These are phyloP conservation scores for Xerocomellus amylosporus DNA, from an alignment of 768 basidiomycete genomes.

Conservation along the genomic window DNA sequence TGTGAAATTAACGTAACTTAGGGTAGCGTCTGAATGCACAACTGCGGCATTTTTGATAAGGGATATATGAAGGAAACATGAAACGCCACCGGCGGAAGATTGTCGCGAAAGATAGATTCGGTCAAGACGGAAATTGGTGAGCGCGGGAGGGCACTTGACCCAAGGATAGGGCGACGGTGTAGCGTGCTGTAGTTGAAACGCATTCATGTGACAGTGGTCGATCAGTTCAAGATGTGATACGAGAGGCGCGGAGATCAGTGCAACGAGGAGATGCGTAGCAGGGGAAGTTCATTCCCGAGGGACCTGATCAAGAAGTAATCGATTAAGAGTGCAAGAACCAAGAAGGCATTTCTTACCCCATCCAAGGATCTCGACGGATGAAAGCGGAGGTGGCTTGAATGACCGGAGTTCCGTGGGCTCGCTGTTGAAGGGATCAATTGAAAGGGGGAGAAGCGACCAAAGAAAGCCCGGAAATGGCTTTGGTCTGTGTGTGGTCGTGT, in stretches of 20 bases:
- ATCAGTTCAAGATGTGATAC: conserved; percentile 9
- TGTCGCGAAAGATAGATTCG: conserved; percentile 4
- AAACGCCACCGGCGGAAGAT: conserved; percentile 5
- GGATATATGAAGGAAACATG: neutral
- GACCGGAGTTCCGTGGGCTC: neutral
- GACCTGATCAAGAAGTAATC: neutral
- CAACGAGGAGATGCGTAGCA: conserved; percentile 3
- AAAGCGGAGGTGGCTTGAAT: neutral
- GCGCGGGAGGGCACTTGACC: neutral
- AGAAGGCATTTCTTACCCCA: neutral
- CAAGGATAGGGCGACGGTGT: neutral
- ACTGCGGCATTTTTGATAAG: conserved; percentile 2
- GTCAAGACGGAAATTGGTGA: conserved; percentile 14
- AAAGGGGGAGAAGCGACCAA: neutral
- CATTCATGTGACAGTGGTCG: conserved; percentile 21
- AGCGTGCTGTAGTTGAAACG: neutral
- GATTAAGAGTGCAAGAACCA: neutral
- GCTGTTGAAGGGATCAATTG: neutral
- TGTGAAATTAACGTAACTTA: conserved; percentile 21
- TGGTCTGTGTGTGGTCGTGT: conserved; percentile 10
- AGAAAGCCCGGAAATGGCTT: conserved; percentile 8
- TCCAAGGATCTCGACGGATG: too few species aligned
- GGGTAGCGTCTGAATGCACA: neutral
- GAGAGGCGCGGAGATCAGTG: conserved; percentile 8
- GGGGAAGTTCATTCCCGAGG: conserved; percentile 16